A percentile compares a stretch with the other conserved stretches of the same genome.
Evolutionary conservation across 108 stramenopile genomes (phyloP).

Genomic region (Schizochytrium sp.): DNA sequence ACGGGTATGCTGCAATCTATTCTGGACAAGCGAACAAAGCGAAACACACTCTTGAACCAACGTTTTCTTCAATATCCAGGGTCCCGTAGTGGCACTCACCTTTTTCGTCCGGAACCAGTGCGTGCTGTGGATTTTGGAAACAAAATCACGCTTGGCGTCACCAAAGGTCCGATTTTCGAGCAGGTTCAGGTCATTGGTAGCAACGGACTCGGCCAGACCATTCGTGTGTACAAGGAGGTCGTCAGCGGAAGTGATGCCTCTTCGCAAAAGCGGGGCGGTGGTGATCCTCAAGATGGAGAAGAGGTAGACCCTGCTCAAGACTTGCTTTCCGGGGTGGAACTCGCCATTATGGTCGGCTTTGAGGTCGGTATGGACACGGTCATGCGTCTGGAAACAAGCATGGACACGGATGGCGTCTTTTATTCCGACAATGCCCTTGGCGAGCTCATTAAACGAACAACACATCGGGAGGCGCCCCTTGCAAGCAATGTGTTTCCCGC

Average conservation of each 20-base stretch:
- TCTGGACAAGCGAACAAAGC: slow-evolving; percentile 9
- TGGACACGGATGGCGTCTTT: slow-evolving; percentile 15
- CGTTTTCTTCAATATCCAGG: neutral
- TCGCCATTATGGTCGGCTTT: neutral
- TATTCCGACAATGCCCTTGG: neutral
- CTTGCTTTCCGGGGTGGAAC: neutral
- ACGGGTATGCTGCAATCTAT: neutral
- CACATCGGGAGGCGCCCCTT: neutral
- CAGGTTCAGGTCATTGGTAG: neutral
- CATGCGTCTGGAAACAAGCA: neutral
- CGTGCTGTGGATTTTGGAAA: neutral
- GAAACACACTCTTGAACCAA: neutral
- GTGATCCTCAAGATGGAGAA: neutral
- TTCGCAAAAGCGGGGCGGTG: neutral
- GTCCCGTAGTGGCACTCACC: neutral
- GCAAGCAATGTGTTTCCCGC: slow-evolving; percentile 11
- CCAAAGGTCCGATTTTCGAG: neutral
- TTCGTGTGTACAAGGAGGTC: neutral
- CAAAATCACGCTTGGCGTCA: neutral
- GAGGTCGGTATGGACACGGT: neutral
- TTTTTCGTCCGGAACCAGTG: neutral
- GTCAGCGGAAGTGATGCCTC: neutral
- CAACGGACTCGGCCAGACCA: neutral
- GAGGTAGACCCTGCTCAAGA: neutral
- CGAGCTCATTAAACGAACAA: neutral